phyloP scores from a whole-genome alignment of 1,284 basidiomycete species.

The Trichosporon asahii region DNA sequence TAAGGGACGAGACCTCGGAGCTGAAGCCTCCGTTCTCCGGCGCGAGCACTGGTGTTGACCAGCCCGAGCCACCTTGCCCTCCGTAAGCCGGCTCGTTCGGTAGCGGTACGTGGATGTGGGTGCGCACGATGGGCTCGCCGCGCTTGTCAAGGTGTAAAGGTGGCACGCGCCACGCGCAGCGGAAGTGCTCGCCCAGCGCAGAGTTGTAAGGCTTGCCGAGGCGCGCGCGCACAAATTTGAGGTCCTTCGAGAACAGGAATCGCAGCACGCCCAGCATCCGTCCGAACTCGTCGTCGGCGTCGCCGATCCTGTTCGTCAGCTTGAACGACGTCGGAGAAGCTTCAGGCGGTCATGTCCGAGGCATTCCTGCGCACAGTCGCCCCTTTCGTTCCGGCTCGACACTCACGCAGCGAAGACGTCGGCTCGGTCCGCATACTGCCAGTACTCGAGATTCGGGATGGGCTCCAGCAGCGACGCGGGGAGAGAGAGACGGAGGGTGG shows the following conservation, averaged over 20 bases:
- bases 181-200: conserved; percentile 86
- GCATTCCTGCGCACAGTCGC: not conserved
- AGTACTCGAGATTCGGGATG: conserved; percentile 90
- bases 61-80: conserved; percentile 44
- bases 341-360: not conserved
- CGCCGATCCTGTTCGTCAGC: conserved; percentile 67
- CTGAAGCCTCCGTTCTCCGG: conserved; percentile 41
- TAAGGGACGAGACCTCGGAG: not conserved
- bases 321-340: too few species aligned
- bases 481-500: conserved; percentile 59
- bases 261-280: conserved; percentile 87
- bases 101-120: conserved; percentile 50
- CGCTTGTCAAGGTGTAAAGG: conserved; percentile 47
- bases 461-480: conserved; percentile 87
- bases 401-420: conserved; percentile 84
- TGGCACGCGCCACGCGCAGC: conserved; percentile 63
- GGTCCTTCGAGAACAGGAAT: conserved; percentile 89
- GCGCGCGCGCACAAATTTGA: conserved; percentile 87
- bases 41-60: conserved; percentile 45
- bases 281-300: conserved; percentile 82
- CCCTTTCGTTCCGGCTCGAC: not conserved
- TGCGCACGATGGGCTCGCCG: conserved; percentile 50
- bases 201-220: conserved; percentile 96
- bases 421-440: conserved; percentile 90
- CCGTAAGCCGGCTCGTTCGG: conserved; percentile 48